Evolutionary conservation across 306 rosid species (phyloP).

Genomic region (Vigna mungo): DNA sequence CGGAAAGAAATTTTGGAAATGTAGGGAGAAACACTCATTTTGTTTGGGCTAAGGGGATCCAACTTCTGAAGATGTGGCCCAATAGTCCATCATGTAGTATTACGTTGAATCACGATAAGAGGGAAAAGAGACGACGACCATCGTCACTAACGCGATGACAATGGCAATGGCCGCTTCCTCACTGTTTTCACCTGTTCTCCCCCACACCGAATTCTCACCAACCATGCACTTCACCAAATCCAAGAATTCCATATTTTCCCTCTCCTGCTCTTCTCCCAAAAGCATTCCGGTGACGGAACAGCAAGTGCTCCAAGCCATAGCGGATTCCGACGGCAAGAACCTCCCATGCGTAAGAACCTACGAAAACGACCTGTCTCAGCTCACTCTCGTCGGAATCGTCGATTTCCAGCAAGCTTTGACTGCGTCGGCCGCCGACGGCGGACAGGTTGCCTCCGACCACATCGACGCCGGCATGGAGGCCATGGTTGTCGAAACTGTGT

Average conservation of each 20-base stretch:
- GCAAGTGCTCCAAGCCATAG: constrained; percentile 73
- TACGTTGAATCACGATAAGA: background rate
- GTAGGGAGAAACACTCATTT: background rate
- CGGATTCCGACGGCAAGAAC: constrained; percentile 61
- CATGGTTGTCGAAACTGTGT: constrained; percentile 90
- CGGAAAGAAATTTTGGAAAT: too few species aligned
- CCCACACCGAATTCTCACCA: constrained; percentile 37
- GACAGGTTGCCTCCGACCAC: constrained; percentile 82
- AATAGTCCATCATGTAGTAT: background rate
- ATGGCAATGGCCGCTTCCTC: constrained; percentile 71
- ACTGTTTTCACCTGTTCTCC: constrained; percentile 44
- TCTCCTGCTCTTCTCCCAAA: constrained; percentile 60
- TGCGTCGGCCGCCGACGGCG: constrained; percentile 94
- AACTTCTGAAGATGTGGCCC: background rate
- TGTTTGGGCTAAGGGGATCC: background rate
- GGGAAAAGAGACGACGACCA: background rate
- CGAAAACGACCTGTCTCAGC: constrained; percentile 74
- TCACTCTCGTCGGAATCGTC: constrained; percentile 76
- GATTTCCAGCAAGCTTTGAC: constrained; percentile 81
- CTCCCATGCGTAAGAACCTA: constrained; percentile 86
- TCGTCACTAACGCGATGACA: constrained; percentile 1
- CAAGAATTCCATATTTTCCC: constrained; percentile 40
- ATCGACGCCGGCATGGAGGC: constrained; percentile 66
- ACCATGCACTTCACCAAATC: constrained; percentile 27
- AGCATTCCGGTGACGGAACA: constrained; percentile 66